Evolutionary conservation across 1,284 basidiomycete species (phyloP), one percentile per base, ranked within the genome.

Genomic region (Cerioporus squamosus): DNA sequence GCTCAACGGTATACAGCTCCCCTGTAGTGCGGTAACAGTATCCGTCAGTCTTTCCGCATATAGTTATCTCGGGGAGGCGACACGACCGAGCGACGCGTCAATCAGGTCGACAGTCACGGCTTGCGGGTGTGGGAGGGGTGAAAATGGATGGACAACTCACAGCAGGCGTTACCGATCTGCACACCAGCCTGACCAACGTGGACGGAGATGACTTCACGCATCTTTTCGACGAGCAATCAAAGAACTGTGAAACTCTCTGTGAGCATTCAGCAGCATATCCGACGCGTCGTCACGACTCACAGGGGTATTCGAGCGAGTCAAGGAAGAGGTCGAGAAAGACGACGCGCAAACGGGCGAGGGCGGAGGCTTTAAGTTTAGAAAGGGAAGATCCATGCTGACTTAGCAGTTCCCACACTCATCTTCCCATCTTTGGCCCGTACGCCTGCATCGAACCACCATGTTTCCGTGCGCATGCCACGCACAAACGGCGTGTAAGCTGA

Each of bases 171-270:
- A 75, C 95, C 94, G 71, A 97, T 96, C 82, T 96, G 94, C 69
- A 96, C 91, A 90, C 94, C 94, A 73, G 94, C 94, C 81, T 96
- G 94, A 70, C 94, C 94, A 76, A 96, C 94, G 77, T 95, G 93
- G 73, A 96, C 81, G 72, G 94, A 95, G 81, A 96, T 94, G 78
- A 96, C 93, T 91, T 93, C 90, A 82, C 90, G 89, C 90, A 93
- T 93, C 70, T 68, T 68, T 61, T 66, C 68, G 58, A 68, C 62
- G 60, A 72, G 63, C 63, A 55, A 65, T 49, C 62, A 64, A 60
- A 61, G 60, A 63, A 39, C 59, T 63, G 29, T 20, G 38, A 14
- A 23, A 38, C 2, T 20, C 24, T 4, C 3, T 2, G 49, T 64
- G 46, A 60, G 50, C 38, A 36, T 29, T 45, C 23, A 24, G 17